phyloP scores from a whole-genome alignment of 768 basidiomycete genomes.

The Kwoniella pini region DNA sequence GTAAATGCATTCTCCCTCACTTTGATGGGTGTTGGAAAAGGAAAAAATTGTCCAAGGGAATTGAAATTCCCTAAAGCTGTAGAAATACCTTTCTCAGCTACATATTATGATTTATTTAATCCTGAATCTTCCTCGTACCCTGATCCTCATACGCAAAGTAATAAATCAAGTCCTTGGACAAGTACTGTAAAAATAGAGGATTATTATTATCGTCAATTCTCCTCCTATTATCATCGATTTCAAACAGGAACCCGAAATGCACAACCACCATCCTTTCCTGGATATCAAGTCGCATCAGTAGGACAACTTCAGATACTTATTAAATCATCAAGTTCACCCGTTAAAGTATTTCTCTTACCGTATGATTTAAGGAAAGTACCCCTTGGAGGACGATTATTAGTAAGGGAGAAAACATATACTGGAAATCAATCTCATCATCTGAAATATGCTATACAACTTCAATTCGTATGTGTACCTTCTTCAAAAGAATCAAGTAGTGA shows the following conservation, averaged over 20 bases:
- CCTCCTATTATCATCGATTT: neutral
- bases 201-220: conserved; percentile 29
- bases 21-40: conserved; percentile 33
- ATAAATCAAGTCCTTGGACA: conserved; percentile 45
- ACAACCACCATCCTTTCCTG: conserved; percentile 31
- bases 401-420: conserved; percentile 44
- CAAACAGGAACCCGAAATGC: neutral
- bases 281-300: conserved; percentile 41
- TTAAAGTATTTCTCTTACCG: conserved; percentile 50
- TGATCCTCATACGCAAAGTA: conserved; percentile 5
- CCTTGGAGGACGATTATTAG: conserved; percentile 42
- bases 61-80: conserved; percentile 36
- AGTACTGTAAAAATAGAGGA: conserved; percentile 46
- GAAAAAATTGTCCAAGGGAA: conserved; percentile 30
- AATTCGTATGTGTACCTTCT: conserved; percentile 40
- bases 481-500: neutral
- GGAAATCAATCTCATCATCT: conserved; percentile 8
- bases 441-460: conserved; percentile 48
- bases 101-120: conserved; percentile 43
- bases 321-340: conserved; percentile 34
- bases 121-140: neutral
- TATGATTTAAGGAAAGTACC: conserved; percentile 45
- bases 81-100: conserved; percentile 44
- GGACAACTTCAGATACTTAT: conserved; percentile 51
- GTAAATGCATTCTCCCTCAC: conserved; percentile 37